Conservation (phyloP, 208 protist genomes). For the Borovskyia barvae region DNA sequence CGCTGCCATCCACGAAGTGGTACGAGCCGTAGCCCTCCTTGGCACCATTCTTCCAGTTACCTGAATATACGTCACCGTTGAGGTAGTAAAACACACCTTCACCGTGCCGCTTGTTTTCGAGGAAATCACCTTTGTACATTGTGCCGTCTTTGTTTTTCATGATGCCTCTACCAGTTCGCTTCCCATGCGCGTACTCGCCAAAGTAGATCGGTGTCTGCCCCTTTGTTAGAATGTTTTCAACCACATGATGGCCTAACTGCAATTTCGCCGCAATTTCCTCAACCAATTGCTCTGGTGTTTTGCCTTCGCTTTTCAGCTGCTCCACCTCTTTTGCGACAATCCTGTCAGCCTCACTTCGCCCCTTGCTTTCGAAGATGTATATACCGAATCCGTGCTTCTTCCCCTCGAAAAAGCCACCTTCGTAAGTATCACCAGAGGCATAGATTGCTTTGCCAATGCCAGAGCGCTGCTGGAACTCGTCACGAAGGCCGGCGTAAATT, state of each 20-base stretch:
- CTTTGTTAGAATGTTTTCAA: slow-evolving; percentile 64
- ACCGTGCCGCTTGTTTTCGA: slow-evolving; percentile 86
- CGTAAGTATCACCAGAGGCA: slow-evolving; percentile 81
- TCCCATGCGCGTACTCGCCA: slow-evolving; percentile 83
- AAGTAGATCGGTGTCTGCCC: slow-evolving; percentile 81
- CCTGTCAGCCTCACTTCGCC: slow-evolving; percentile 71
- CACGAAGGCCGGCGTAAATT: slow-evolving; percentile 84
- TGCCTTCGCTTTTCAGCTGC: slow-evolving; percentile 37
- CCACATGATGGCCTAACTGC: slow-evolving; percentile 59
- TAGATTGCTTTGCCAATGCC: slow-evolving; percentile 85
- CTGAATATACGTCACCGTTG: slow-evolving; percentile 90
- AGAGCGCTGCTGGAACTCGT: slow-evolving; percentile 90
- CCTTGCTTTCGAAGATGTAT: slow-evolving; percentile 74
- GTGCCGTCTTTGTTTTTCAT: slow-evolving; percentile 92
- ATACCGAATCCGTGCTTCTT: slow-evolving; percentile 85
- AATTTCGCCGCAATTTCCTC: slow-evolving; percentile 45
- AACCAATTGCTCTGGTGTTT: slow-evolving; percentile 16
- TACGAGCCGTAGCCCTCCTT: slow-evolving; percentile 91
- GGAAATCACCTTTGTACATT: slow-evolving; percentile 90
- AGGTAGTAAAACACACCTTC: slow-evolving; percentile 92
- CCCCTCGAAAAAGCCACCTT: slow-evolving; percentile 88
- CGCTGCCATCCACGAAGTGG: slow-evolving; percentile 75
- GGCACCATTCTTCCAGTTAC: slow-evolving; percentile 75
- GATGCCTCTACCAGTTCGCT: slow-evolving; percentile 72
- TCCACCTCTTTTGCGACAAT: slow-evolving; percentile 69